A percentile compares a stretch with the other conserved stretches of the same genome.
phyloP scores from a whole-genome alignment of 768 basidiomycete genomes.

The Holtermanniella nyarrowii region DNA sequence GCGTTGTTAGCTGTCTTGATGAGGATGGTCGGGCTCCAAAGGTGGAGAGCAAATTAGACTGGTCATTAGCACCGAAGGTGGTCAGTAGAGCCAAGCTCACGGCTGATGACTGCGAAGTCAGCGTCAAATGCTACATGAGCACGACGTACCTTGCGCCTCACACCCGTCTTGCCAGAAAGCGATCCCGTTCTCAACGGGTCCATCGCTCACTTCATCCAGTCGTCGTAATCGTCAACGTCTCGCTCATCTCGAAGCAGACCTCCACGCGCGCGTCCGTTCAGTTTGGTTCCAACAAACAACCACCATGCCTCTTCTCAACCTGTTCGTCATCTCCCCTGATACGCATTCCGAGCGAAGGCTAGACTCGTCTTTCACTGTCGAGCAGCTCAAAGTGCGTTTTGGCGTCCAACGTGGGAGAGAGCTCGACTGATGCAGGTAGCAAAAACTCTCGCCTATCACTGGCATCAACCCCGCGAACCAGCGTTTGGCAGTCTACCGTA shows the following conservation, averaged over 20 bases:
- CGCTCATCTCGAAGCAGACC: not conserved
- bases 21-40: not conserved
- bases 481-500: slow-evolving; percentile 53
- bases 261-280: not conserved
- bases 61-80: too few relatives aligned
- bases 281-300: not conserved
- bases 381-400: slow-evolving; percentile 63
- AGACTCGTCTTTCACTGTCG: slow-evolving; percentile 62
- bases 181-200: not conserved
- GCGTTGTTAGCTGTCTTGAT: not conserved
- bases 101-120: not conserved
- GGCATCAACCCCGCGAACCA: slow-evolving; percentile 73
- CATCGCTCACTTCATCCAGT: not conserved
- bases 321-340: slow-evolving; percentile 76
- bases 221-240: not conserved
- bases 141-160: not conserved
- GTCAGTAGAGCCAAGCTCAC: not conserved
- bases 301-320: slow-evolving; percentile 44
- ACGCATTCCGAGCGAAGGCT: slow-evolving; percentile 81
- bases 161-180: not conserved
- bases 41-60: not conserved
- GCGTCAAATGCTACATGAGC: not conserved
- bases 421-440: slow-evolving; percentile 44
- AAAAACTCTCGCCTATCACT: slow-evolving; percentile 80
- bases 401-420: slow-evolving; percentile 11